Conservation (phyloP, 129 eudicot genomes). For the Erigeron canadensis region DNA sequence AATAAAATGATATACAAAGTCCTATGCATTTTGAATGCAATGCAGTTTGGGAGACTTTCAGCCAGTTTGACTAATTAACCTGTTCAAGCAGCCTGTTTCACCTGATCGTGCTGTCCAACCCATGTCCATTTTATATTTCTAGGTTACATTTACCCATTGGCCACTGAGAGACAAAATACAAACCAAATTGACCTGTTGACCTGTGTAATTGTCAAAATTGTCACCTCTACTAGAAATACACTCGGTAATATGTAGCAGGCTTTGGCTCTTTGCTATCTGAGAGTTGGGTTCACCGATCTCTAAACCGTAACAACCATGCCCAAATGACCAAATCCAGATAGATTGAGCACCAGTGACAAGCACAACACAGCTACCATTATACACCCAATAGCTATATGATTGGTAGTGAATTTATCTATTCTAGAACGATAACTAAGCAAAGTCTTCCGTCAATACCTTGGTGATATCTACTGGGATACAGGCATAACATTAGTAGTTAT, state of each 20-base stretch:
- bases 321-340: background rate
- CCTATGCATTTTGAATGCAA: too few species aligned
- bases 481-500: slow-evolving; percentile 11
- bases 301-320: background rate
- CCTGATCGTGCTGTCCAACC: background rate
- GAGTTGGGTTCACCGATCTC: background rate
- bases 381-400: background rate
- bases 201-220: background rate
- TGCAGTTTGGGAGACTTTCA: too few species aligned
- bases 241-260: background rate
- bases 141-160: background rate
- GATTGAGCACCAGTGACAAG: background rate
- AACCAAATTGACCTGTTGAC: background rate
- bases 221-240: background rate
- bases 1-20: too few species aligned
- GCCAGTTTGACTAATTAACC: too few species aligned
- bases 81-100: background rate
- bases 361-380: background rate
- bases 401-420: slow-evolving; percentile 1
- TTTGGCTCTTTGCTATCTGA: background rate
- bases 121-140: background rate
- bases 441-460: slow-evolving; percentile 21
- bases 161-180: background rate
- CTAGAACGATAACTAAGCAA: background rate
- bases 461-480: slow-evolving; percentile 5